These are phyloP conservation scores for Hyphochytrium catenoides DNA, from an alignment of 352 stramenopile species.

Conservation along the genomic window DNA sequence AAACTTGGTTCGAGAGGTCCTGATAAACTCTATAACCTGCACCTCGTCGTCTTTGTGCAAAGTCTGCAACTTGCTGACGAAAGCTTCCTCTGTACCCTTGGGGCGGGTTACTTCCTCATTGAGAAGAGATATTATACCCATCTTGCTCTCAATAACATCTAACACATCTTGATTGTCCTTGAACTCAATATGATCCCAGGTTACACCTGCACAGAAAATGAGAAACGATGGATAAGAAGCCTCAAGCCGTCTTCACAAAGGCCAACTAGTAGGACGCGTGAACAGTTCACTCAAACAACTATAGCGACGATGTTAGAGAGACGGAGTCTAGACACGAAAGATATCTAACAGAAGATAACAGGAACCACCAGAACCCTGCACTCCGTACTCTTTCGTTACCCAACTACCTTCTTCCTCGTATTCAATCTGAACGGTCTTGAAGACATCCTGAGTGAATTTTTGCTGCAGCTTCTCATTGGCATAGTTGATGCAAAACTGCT, in stretches of 20 bases:
- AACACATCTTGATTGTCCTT: constrained; percentile 68
- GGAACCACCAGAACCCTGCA: too few species aligned
- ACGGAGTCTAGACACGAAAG: too few species aligned
- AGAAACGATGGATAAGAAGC: too few species aligned
- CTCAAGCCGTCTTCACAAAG: too few species aligned
- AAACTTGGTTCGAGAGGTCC: constrained; percentile 66
- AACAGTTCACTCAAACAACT: too few species aligned
- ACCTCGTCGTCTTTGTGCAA: constrained; percentile 58
- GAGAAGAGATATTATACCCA: constrained; percentile 64
- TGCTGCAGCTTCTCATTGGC: constrained; percentile 55
- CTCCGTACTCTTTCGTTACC: too few species aligned
- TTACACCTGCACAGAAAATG: too few species aligned
- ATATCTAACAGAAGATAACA: too few species aligned
- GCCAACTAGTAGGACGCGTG: too few species aligned
- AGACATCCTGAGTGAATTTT: constrained; percentile 66
- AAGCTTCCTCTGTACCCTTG: constrained; percentile 51
- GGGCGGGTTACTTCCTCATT: constrained; percentile 69
- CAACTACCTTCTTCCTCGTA: constrained; percentile 84
- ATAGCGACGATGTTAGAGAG: too few species aligned
- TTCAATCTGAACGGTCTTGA: constrained; percentile 78
- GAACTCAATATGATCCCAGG: constrained; percentile 71
- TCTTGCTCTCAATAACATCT: constrained; percentile 51
- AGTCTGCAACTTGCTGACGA: constrained; percentile 53
- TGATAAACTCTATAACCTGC: constrained; percentile 51
- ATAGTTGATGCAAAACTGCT: constrained; percentile 60